Percentiles rank a stretch among this genome's conserved stretches.
Evolutionary conservation across 495 filamentous ascomycete species (phyloP).

Genomic region (Tuber brumale): DNA sequence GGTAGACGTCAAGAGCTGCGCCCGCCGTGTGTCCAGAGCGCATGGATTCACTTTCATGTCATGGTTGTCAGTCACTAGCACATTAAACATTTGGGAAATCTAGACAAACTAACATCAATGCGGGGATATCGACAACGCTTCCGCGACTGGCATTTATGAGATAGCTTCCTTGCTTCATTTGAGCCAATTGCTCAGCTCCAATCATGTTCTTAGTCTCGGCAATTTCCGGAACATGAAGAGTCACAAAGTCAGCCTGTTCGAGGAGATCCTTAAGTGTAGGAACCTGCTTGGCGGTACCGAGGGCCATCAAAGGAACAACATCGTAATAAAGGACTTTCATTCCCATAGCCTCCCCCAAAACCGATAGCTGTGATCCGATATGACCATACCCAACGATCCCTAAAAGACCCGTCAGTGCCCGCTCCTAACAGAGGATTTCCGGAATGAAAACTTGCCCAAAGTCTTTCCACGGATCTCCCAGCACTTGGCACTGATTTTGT

Average conservation of each 20-base stretch:
- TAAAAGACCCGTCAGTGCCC: conserved; percentile 28
- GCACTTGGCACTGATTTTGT: conserved; percentile 91
- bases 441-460: conserved; percentile 52
- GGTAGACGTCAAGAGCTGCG: conserved; percentile 91
- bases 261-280: conserved; percentile 69
- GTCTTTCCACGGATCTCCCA: conserved; percentile 98
- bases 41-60: conserved; percentile 56
- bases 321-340: conserved; percentile 96
- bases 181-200: conserved; percentile 61
- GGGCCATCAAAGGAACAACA: conserved; percentile 79
- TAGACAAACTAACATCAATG: conserved; percentile 52
- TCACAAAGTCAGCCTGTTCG: conserved; percentile 73
- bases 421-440: not conserved
- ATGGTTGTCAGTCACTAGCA: not conserved
- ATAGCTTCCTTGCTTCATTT: conserved; percentile 88
- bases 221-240: conserved; percentile 85
- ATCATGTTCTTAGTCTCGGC: conserved; percentile 89
- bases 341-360: conserved; percentile 93
- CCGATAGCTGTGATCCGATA: conserved; percentile 90
- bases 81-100: not conserved
- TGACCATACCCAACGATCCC: conserved; percentile 95
- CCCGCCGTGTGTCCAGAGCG: conserved; percentile 79
- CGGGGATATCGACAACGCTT: conserved; percentile 91
- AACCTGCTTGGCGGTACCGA: conserved; percentile 80
- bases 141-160: conserved; percentile 92